Evolutionary conservation across 2,329 filamentous ascomycete species (phyloP), one percentile per base, ranked within the genome.

Genomic region (Cercospora zeae-maydis): DNA sequence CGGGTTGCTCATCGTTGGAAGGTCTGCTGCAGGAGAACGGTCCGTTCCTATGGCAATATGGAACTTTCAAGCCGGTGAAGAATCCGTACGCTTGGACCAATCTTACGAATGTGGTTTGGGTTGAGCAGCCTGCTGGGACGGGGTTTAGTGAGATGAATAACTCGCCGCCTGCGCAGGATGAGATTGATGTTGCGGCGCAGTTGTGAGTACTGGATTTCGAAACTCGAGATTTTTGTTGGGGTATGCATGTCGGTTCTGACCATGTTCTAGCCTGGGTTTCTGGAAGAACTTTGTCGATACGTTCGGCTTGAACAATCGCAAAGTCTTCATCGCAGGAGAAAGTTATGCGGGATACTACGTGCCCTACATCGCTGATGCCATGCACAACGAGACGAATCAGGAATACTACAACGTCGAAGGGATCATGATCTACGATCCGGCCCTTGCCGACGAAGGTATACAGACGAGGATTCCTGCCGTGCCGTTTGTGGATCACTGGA

Each of bases 381-480:
- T 95, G 82, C 79, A 93, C 66, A 85, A 90, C 60, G 81, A 81
- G 55, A 84, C 90, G 6, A 83, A 92, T 75, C 84, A 79, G 4
- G 79, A 78, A 8, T 87, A 91, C 76, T 92, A 85, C 75, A 83
- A 92, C 72, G 75, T 92, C 5, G 80, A 84, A 31, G 87, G 85
- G 1, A 84, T 90, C 64, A 77, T 92, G 75, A 86, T 93, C 64
- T 91, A 92, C 71, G 89, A 93, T 68, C 89, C 90, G 0, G 80
- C 82, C 3, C 81, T 88, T 16, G 85, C 84, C 10, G 79, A 82
- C 10, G 78, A 83, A 52, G 75, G 76, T 2, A 73, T 86, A 1
- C 78, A 83, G 62, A 76, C 80, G 24, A 79, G 85, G 58, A 78
- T 80, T 9, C 82, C 86, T 0, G 78, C 82, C 1, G 80, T 85